Evolutionary conservation across 129 eudicot genomes (phyloP).

Genomic region (Helianthus tuberosus): DNA sequence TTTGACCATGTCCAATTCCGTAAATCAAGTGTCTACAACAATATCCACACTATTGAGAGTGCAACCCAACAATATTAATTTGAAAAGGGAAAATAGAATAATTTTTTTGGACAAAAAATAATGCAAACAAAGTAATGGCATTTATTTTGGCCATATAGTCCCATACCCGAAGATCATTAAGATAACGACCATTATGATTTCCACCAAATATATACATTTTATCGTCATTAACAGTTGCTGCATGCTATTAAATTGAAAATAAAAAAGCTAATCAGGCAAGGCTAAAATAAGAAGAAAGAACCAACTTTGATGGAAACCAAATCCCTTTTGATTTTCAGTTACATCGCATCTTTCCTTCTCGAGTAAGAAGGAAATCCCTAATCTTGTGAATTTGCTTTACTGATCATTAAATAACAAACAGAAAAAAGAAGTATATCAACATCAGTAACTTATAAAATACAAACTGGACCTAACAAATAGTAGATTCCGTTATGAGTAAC

Average conservation of each 20-base stretch:
- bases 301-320: neutral
- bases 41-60: conserved; percentile 13
- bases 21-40: conserved; percentile 73
- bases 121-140: neutral
- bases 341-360: no score
- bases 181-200: conserved; percentile 96
- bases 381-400: no score
- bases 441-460: no score
- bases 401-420: no score
- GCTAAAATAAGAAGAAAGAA: neutral
- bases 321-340: no score
- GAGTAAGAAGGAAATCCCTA: no score
- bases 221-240: conserved; percentile 87
- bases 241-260: conserved; percentile 60
- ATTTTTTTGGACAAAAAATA: neutral
- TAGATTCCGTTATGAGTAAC: no score
- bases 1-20: conserved; percentile 92
- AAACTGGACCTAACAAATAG: no score
- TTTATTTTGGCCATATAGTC: conserved; percentile 19
- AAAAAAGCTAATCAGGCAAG: conserved; percentile 3
- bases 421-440: no score
- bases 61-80: conserved; percentile 16
- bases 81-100: neutral
- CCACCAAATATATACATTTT: conserved; percentile 96
- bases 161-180: conserved; percentile 94